These are phyloP conservation scores for Pyrus betulifolia DNA, from an alignment of 306 rosid species.

Conservation along the genomic window DNA sequence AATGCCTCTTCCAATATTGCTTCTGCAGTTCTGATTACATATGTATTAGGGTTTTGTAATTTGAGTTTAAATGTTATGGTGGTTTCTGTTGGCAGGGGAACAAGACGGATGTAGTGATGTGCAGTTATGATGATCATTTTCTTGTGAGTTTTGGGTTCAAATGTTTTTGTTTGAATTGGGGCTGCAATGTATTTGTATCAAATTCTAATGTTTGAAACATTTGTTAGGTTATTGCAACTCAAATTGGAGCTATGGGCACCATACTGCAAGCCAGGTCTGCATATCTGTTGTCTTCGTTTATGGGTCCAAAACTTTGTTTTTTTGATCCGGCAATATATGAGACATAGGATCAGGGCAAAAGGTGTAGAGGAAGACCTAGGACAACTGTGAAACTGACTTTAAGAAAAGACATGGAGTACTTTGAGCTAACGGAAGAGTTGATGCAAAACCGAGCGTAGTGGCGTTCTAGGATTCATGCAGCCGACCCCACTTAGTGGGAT, in stretches of 20 bases:
- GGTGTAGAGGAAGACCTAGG: no score
- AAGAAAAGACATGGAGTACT: no score
- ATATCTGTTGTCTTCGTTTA: conserved; percentile 8
- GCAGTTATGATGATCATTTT: conserved; percentile 65
- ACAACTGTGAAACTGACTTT: no score
- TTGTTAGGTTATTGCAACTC: conserved; percentile 73
- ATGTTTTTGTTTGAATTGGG: conserved; percentile 4
- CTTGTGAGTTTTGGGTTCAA: conserved; percentile 44
- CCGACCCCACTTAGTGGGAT: no score
- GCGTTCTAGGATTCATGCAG: no score
- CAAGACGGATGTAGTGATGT: conserved; percentile 63
- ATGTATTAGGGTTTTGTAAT: not conserved
- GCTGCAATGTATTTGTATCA: not conserved
- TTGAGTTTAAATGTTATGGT: not conserved
- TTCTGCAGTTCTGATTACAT: not conserved
- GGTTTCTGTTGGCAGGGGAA: conserved; percentile 54
- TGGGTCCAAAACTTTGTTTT: not conserved
- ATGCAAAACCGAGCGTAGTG: no score
- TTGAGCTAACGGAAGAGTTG: no score
- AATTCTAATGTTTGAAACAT: not conserved
- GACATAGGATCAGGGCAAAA: no score
- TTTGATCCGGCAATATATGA: no score
- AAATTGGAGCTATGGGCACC: conserved; percentile 87
- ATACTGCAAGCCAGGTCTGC: conserved; percentile 81
- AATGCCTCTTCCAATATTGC: not conserved